Evolutionary conservation across 2,329 filamentous ascomycete species (phyloP), one percentile per base, ranked within the genome.

Genomic region (Catunica adiposa): DNA sequence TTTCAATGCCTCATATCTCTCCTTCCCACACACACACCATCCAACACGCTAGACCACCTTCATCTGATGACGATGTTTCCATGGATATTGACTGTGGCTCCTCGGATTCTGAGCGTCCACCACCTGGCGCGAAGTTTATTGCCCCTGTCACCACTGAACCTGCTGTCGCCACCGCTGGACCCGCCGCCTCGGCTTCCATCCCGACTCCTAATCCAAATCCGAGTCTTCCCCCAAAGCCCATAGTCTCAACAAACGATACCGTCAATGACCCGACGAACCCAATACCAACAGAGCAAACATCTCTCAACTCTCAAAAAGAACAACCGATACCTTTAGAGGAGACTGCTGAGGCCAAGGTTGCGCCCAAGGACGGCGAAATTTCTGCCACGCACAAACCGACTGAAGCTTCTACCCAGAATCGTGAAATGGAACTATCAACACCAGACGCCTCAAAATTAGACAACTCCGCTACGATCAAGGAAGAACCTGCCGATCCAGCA

Each of bases 11-110:
- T 37, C 53, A 52, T 47, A 34, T 53, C 15, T 38, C 50, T 22
- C 8, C 50, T 15, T 9, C 29, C 34, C 50, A 52, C 23, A 11
- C 29, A 22, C 50, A 48, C 44, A 50, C 46, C 23, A 46, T 44
- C 14, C 51, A 54, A 14, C 44, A n/a, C 8, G 11, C 17, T 26
- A 17, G 2, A 14, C 29, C 29, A 11, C 11, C 29, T 48, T 26
- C 44, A 26, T 26, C 29, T 23, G 53, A 58, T 25, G 56, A 58
- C 20, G 47, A 55, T 29, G 40, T 55, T 22, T 48, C 56, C 9
- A 58, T 58, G 56, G 56, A 58, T n/a, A 55, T 55, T 23, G 53
- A 40, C 3, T 44, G 34, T 23, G 56, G 54, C 31, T 57, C 56
- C 29, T 57, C 56, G 9, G 22, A 48, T 48, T n/a, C 44, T 9